phyloP scores from a whole-genome alignment of 2,329 filamentous ascomycete genomes.

The Monosporascus sp. region DNA sequence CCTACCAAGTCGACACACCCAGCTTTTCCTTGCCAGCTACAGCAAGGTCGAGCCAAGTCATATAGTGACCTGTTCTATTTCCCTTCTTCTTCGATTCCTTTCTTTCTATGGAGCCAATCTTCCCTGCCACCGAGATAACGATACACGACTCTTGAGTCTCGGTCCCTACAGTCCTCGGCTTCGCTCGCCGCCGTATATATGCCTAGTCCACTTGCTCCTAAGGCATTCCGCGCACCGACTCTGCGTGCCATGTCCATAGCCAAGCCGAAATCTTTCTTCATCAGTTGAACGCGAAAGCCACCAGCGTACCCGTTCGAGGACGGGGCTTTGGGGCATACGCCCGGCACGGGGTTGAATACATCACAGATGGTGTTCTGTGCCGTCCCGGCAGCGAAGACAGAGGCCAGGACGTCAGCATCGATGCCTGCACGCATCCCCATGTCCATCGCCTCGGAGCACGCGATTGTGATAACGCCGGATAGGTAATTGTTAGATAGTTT shows the following conservation, averaged over 20 bases:
- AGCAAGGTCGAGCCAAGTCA: no score
- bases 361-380: constrained; percentile 28
- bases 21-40: no score
- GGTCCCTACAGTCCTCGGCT: constrained; percentile 44
- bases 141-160: constrained; percentile 54
- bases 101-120: constrained; percentile 32
- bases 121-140: constrained; percentile 49
- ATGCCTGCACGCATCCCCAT: constrained; percentile 55
- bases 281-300: constrained; percentile 55
- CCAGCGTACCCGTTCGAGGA: constrained; percentile 32
- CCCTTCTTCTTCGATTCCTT: no score
- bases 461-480: constrained; percentile 54
- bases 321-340: constrained; percentile 26
- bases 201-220: constrained; percentile 44
- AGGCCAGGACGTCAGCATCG: constrained; percentile 43
- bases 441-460: constrained; percentile 52
- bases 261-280: constrained; percentile 54
- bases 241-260: constrained; percentile 50
- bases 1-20: no score
- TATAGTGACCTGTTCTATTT: no score
- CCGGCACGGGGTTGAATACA: constrained; percentile 28
- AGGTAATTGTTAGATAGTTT: constrained; percentile 60
- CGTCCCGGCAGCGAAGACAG: constrained; percentile 21
- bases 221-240: constrained; percentile 43
- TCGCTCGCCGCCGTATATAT: constrained; percentile 47